Evolutionary conservation across 176 grass and related monocot genomes (phyloP).

Genomic region (Aegilops sharonensis): DNA sequence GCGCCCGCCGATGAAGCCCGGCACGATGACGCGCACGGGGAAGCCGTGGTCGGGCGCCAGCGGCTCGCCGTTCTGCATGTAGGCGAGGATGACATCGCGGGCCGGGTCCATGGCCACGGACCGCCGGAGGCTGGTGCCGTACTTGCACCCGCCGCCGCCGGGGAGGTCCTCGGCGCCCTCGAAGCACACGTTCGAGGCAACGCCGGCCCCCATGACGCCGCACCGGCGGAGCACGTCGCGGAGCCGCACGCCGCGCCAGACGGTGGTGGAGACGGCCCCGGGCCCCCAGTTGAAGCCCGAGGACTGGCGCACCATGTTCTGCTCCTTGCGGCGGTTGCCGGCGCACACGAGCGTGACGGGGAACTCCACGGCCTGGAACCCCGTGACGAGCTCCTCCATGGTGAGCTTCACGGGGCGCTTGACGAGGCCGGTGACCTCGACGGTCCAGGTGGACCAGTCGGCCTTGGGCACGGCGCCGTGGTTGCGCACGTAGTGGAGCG

Average conservation of each 20-base stretch:
- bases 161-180: conserved; percentile 81
- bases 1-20: conserved; percentile 75
- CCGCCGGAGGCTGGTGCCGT: conserved; percentile 69
- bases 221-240: conserved; percentile 68
- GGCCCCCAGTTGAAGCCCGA: conserved; percentile 88
- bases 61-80: conserved; percentile 87
- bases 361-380: conserved; percentile 49
- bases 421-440: conserved; percentile 69
- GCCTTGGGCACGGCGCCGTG: conserved; percentile 70
- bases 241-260: conserved; percentile 71
- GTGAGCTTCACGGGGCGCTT: conserved; percentile 49
- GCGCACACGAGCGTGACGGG: conserved; percentile 78
- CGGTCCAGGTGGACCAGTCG: conserved; percentile 68
- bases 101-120: conserved; percentile 65
- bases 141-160: conserved; percentile 50
- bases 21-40: conserved; percentile 70
- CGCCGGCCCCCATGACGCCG: conserved; percentile 40
- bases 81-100: conserved; percentile 71
- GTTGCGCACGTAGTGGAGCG: conserved; percentile 95
- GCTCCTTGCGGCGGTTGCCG: conserved; percentile 80
- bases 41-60: conserved; percentile 80
- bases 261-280: conserved; percentile 67
- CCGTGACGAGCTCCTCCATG: conserved; percentile 59
- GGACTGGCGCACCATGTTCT: conserved; percentile 72
- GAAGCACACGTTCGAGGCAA: conserved; percentile 63